phyloP scores from a whole-genome alignment of 805 yeast genomes.

The Candida wancherniae region DNA sequence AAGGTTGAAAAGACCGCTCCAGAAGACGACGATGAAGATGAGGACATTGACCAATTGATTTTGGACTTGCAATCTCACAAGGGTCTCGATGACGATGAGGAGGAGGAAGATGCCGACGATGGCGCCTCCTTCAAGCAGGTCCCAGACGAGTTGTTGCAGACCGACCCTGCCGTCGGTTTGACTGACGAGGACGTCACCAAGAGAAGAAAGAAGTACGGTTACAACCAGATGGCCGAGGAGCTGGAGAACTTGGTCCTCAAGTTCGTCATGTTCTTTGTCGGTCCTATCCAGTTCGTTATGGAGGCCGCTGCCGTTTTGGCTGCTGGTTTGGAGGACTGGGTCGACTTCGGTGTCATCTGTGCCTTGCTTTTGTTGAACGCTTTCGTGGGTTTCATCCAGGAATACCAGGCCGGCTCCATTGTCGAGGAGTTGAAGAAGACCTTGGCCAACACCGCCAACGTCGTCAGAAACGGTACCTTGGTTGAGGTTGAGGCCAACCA shows the following conservation, averaged over 20 bases:
- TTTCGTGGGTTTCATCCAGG: slow-evolving; percentile 92
- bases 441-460: slow-evolving; percentile 82
- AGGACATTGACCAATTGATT: slow-evolving; percentile 58
- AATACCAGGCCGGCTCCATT: slow-evolving; percentile 97
- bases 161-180: slow-evolving; percentile 76
- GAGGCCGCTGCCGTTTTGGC: slow-evolving; percentile 94
- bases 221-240: slow-evolving; percentile 88
- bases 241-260: slow-evolving; percentile 72
- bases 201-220: slow-evolving; percentile 88
- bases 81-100: slow-evolving; percentile 28
- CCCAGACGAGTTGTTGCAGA: slow-evolving; percentile 80
- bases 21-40: slow-evolving; percentile 48
- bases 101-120: slow-evolving; percentile 30
- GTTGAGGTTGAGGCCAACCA: slow-evolving; percentile 76
- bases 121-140: slow-evolving; percentile 55
- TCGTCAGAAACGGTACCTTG: slow-evolving; percentile 75
- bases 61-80: slow-evolving; percentile 73
- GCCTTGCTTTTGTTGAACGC: slow-evolving; percentile 85
- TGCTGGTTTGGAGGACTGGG: slow-evolving; percentile 97
- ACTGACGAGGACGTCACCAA: slow-evolving; percentile 68
- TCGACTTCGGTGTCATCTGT: slow-evolving; percentile 95
- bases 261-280: slow-evolving; percentile 83
- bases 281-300: slow-evolving; percentile 96
- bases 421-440: slow-evolving; percentile 95
- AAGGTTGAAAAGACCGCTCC: slow-evolving; percentile 46